These are phyloP conservation scores for Tricholoma furcatifolium DNA, from an alignment of 768 basidiomycete species.

Conservation along the genomic window DNA sequence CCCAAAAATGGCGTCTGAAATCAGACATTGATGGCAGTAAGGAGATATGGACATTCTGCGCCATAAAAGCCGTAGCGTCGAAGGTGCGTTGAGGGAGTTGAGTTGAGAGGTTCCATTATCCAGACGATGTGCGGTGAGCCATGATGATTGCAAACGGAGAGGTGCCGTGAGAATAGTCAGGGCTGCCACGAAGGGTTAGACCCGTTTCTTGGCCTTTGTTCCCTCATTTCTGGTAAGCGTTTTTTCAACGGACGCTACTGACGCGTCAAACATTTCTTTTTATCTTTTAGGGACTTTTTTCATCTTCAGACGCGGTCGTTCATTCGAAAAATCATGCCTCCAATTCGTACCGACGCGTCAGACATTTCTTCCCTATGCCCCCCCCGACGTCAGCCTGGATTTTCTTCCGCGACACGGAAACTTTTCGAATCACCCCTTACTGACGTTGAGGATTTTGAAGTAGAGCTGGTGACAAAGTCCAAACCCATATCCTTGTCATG, in stretches of 20 bases:
- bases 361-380: not conserved
- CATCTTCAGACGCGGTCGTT: not conserved
- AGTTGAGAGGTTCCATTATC: too few relatives aligned
- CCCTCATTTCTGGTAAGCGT: not conserved
- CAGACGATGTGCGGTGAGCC: too few relatives aligned
- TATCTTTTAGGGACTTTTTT: not conserved
- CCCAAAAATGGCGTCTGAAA: too few relatives aligned
- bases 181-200: too few relatives aligned
- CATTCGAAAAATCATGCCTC: not conserved
- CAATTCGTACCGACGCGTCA: not conserved
- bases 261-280: constrained; percentile 1
- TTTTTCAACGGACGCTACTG: not conserved
- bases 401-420: not conserved
- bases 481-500: not conserved
- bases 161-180: constrained; percentile 8
- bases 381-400: not conserved
- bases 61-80: too few relatives aligned
- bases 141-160: too few relatives aligned
- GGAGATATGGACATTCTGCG: too few relatives aligned
- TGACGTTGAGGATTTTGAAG: not conserved
- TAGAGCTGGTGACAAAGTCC: not conserved
- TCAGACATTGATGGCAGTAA: too few relatives aligned
- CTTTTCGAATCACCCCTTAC: not conserved
- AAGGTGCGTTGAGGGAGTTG: too few relatives aligned
- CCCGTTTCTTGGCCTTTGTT: not conserved